Base-by-base conservation (phyloP, 2,329 filamentous ascomycete species). In the Aspergillus sp. region DNA sequence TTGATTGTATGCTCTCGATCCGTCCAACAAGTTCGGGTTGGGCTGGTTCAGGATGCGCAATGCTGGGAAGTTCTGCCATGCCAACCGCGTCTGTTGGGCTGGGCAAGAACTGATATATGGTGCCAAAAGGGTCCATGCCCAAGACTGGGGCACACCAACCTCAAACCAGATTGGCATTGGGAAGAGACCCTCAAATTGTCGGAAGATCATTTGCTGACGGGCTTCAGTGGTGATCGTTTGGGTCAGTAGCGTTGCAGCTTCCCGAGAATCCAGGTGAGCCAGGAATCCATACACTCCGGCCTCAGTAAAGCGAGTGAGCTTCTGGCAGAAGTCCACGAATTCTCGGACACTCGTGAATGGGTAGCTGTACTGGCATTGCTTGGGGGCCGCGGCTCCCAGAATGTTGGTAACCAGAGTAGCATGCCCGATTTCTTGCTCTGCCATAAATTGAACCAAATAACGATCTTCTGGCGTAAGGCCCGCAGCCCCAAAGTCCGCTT, bases 121-220 rank as follows among this genome's bases (percentile, higher is more conserved):
- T 0, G 88, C 86, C 4, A 93, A 73, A 26, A 88, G 75, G 0
- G 86, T 85, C 88, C 88, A 94, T 0, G 82, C 80, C 86, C 87
- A 94, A 0, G 83, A 87, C 64, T 94, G 88, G 0, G 86, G 87
- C 27, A 91, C 82, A 35, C 86, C 86, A 4, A 81, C 75, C 58
- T 87, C 81, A 61, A 91, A 89, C 85, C 85, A 93, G 7, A 85
- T 83, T 0, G 86, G 85, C 83, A 88, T 87, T 26, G 88, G 84
- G 67, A 86, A 86, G 5, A 88, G 76, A 10, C 87, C 88, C 32
- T 81, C 76, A 63, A 93, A 88, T 62, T 93, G 87, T 19, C 88
- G 82, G 75, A 93, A 93, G 54, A 86, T 82, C 72, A 90, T 75
- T 70, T 94, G 85, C 70, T 94, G 88, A 0, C 87, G 82, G 0